These are phyloP conservation scores for Cardamine occulta DNA, from an alignment of 345 rosid genomes.

Conservation along the genomic window DNA sequence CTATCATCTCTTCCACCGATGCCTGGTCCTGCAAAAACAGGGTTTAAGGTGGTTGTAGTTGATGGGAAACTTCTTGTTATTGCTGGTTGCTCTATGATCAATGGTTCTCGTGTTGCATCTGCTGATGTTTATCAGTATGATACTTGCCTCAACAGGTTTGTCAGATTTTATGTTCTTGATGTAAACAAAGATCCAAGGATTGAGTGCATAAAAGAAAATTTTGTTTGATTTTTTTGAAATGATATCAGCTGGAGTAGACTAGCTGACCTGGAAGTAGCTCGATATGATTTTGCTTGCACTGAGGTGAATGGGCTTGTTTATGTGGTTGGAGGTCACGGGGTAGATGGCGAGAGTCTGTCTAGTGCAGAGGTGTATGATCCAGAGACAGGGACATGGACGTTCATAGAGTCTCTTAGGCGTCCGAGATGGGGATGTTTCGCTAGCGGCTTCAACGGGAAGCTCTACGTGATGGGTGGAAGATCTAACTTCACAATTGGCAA, in stretches of 20 bases:
- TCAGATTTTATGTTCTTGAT: constrained; percentile 17
- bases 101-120: constrained; percentile 58
- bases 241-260: constrained; percentile 80
- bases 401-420: constrained; percentile 72
- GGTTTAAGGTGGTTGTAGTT: constrained; percentile 71
- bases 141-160: constrained; percentile 86
- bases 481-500: constrained; percentile 92
- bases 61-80: constrained; percentile 79
- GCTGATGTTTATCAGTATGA: constrained; percentile 79
- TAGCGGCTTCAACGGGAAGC: constrained; percentile 72
- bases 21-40: constrained; percentile 74
- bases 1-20: constrained; percentile 66
- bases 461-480: constrained; percentile 93
- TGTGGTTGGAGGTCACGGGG: constrained; percentile 80
- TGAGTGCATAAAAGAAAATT: neutral
- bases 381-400: constrained; percentile 60
- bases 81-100: constrained; percentile 64
- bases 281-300: constrained; percentile 89
- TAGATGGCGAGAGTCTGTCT: constrained; percentile 70
- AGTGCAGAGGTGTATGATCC: constrained; percentile 83
- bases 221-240: constrained; percentile 14
- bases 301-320: constrained; percentile 84
- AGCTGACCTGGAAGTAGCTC: constrained; percentile 70
- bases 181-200: neutral
- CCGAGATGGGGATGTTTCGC: constrained; percentile 93